Conservation (phyloP, 169 alveolate genomes). For the Eimeria acervulina region DNA sequence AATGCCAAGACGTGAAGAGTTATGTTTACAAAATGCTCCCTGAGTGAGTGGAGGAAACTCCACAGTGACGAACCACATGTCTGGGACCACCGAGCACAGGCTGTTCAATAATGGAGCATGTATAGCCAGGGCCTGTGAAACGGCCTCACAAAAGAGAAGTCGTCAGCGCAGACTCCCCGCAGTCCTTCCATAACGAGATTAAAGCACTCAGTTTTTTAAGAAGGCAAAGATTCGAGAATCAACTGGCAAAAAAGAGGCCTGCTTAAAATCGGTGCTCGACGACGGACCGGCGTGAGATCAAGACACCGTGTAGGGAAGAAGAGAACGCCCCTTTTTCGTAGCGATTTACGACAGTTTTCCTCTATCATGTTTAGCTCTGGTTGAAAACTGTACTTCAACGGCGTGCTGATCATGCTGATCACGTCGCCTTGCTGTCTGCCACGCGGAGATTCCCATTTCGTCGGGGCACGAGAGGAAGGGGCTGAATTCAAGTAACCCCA, state of each 20-base stretch:
- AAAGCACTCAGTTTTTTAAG: neutral
- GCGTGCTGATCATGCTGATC: no score
- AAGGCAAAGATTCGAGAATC: neutral
- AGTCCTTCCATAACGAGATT: neutral
- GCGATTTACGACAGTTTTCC: neutral
- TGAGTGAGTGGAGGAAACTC: neutral
- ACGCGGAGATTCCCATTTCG: neutral
- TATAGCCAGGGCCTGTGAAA: neutral
- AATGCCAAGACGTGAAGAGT: neutral
- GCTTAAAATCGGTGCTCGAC: neutral
- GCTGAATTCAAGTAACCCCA: neutral
- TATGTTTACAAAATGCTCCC: neutral
- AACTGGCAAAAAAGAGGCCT: neutral
- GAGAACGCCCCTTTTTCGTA: neutral
- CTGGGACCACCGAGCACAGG: neutral
- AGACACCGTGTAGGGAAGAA: neutral
- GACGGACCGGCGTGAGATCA: neutral
- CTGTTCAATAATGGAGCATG: neutral
- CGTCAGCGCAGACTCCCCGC: neutral
- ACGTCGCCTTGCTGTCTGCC: neutral
- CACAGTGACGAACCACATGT: neutral
- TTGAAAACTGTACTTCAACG: neutral
- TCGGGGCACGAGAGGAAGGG: neutral
- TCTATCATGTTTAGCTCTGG: neutral
- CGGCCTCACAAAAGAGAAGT: neutral